Evolutionary conservation across 2,329 filamentous ascomycete genomes (phyloP).

Genomic region (Sarocladiaceae sp.): DNA sequence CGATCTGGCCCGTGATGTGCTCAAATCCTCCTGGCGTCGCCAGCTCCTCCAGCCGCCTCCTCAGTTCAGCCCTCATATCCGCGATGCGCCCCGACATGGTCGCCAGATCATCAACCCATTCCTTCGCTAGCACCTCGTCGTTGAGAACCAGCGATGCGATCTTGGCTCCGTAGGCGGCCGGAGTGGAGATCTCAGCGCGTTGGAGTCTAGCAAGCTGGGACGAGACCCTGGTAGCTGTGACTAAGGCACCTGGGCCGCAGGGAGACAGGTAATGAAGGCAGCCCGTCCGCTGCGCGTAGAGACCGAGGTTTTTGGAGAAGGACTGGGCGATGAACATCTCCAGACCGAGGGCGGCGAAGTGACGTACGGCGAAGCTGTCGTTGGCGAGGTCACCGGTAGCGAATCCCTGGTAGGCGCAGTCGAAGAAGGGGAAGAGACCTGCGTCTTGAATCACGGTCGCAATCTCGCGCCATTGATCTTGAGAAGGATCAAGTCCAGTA

Average conservation of each 20-base stretch:
- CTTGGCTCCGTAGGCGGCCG: constrained; percentile 9
- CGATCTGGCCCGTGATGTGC: constrained; percentile 26
- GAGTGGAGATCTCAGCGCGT: constrained; percentile 11
- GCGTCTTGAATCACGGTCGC: constrained; percentile 23
- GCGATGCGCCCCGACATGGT: constrained; percentile 27
- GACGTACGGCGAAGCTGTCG: not conserved
- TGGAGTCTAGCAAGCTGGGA: constrained; percentile 7
- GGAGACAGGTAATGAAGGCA: constrained; percentile 14
- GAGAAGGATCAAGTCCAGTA: constrained; percentile 27
- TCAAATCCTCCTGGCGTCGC: constrained; percentile 23
- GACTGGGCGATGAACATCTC: constrained; percentile 26
- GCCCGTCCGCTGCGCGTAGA: constrained; percentile 30
- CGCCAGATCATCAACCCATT: constrained; percentile 22
- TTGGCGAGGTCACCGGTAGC: constrained; percentile 22
- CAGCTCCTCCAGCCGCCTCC: constrained; percentile 15
- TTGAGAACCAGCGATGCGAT: constrained; percentile 10
- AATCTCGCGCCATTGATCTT: constrained; percentile 26
- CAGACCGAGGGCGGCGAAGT: not conserved
- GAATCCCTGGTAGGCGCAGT: constrained; percentile 32
- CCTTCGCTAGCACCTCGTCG: constrained; percentile 2
- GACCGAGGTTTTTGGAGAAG: constrained; percentile 31
- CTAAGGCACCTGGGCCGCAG: not conserved
- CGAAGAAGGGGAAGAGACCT: constrained; percentile 28
- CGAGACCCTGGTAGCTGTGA: not conserved
- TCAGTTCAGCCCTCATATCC: constrained; percentile 17